Percentiles rank a stretch among this genome's conserved stretches.
phyloP scores from a whole-genome alignment of 306 rosid species.

The Pueraria montana region DNA sequence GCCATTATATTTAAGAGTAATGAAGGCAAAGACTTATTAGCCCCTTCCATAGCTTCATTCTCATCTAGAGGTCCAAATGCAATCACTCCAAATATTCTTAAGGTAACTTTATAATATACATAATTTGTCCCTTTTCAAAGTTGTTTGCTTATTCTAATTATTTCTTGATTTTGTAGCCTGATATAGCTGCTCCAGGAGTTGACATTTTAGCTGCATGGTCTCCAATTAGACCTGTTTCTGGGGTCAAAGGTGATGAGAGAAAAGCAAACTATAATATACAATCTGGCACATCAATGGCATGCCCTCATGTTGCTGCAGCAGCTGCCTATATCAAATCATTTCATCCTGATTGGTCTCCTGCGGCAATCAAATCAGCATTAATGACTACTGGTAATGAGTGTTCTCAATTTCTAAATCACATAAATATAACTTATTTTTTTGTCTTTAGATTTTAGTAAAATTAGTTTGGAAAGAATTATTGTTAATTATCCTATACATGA shows the following conservation, averaged over 20 bases:
- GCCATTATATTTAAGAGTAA: conserved; percentile 49
- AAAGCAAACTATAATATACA: not conserved
- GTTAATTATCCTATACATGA: too few species aligned
- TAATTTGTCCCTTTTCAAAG: too few species aligned
- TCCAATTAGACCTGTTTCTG: not conserved
- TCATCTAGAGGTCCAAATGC: conserved; percentile 41
- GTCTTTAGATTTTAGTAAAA: too few species aligned
- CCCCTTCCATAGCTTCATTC: conserved; percentile 53
- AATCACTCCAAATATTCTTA: not conserved
- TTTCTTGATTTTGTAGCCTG: conserved; percentile 43
- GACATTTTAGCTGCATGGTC: conserved; percentile 59
- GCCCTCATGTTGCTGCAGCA: conserved; percentile 50
- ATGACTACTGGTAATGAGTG: conserved; percentile 1
- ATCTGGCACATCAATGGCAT: conserved; percentile 62
- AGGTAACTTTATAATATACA: not conserved
- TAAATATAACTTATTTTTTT: too few species aligned
- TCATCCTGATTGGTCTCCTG: conserved; percentile 5
- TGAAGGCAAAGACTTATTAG: conserved; percentile 32
- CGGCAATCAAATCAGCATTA: not conserved
- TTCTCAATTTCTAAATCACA: too few species aligned
- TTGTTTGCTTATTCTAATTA: too few species aligned
- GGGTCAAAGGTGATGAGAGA: conserved; percentile 11
- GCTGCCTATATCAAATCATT: conserved; percentile 31
- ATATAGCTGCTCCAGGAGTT: conserved; percentile 54
- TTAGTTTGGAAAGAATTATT: too few species aligned